Base-by-base conservation (phyloP, 2,329 filamentous ascomycete species). In the Calonectria honghensis region DNA sequence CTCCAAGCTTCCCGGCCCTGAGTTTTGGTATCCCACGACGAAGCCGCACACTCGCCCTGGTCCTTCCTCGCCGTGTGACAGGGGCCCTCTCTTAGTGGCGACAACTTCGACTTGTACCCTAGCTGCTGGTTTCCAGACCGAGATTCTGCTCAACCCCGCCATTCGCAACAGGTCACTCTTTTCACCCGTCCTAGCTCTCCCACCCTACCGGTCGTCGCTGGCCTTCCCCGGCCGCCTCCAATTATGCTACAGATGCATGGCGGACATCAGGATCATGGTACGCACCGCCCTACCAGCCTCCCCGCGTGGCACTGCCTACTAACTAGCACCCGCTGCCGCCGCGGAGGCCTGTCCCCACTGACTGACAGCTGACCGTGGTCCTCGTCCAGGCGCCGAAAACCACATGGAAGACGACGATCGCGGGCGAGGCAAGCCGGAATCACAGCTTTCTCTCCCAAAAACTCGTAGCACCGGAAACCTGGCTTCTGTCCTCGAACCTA, bases 401-500 rank as follows among this genome's bases (percentile, higher is more conserved):
- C 80, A 79, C 73, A 79, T 76, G 61, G 82, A 79, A 74, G 81
- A 85, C 72, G 82, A 83, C 72, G 82, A 84, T 81, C 85, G 85
- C 80, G 88, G 86, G 73, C 85, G 87, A 76, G 85, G 82, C 80
- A 87, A 87, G 81, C 86, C 89, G 75, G 80, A 85, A 70, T 85
- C 87, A 52, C 84, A 88, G 61, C 82, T 91, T 72, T 87, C 89
- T 75, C 85, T 93, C 71, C 91, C 91, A 72, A 93, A 93, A 84
- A 93, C 93, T 83, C 88, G 90, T 80, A 93, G 91, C 83, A 93
- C 91, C n/a, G 89, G 91, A 68, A 93, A 93, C 81, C 87, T 93
- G 74, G 85, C 87, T 73, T 83, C 89, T 77, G 83, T 86, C 77
- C 83, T 83, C 76, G 89, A 90, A n/a, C 68, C 75, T 32, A 85